Evolutionary conservation across 1,139 yeast species (phyloP).

Genomic region (Candida albicans): DNA sequence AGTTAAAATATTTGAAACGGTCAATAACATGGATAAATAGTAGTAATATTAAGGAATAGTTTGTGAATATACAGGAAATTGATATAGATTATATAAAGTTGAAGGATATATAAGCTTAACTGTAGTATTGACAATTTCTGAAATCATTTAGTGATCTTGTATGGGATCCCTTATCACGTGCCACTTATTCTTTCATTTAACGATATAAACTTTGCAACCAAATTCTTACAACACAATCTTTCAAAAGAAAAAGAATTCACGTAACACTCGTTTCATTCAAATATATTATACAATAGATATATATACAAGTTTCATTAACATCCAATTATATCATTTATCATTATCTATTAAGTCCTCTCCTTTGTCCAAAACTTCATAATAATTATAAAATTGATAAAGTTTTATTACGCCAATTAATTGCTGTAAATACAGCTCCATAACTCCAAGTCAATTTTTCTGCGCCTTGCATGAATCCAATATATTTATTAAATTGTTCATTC

Average conservation of each 20-base stretch:
- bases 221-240: no score
- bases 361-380: neutral
- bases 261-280: no score
- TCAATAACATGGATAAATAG: constrained; percentile 36
- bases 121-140: no score
- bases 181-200: no score
- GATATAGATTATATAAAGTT: neutral
- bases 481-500: constrained; percentile 86
- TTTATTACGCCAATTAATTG: constrained; percentile 59
- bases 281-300: no score
- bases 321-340: no score
- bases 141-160: neutral
- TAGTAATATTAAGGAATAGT: neutral
- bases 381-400: constrained; percentile 2
- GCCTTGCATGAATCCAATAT: constrained; percentile 84
- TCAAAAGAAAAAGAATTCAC: no score
- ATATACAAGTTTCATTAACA: no score
- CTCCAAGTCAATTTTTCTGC: constrained; percentile 91
- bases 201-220: no score
- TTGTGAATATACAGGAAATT: neutral
- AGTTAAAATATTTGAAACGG: constrained; percentile 54
- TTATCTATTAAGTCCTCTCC: no score
- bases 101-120: neutral
- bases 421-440: constrained; percentile 75
- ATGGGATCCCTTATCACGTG: no score